Evolutionary conservation across 2,329 filamentous ascomycete genomes (phyloP), one percentile per base, ranked within the genome.

Genomic region (Scedosporium apiospermum): DNA sequence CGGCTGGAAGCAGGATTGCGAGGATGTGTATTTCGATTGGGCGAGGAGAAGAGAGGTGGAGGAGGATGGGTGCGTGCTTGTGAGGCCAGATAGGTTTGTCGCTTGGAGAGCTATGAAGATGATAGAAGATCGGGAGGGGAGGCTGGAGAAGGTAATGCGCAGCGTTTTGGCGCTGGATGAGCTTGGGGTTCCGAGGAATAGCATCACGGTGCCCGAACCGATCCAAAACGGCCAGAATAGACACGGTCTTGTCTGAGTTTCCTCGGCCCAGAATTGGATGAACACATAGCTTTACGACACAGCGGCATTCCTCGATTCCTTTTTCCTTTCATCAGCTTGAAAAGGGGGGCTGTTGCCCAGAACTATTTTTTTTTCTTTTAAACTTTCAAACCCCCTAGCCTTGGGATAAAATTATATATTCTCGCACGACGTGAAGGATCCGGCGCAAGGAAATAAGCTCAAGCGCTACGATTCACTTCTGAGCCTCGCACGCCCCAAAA

Each of bases 1-100:
- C 65, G 85, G 86, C 0, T 84, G 77, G 71, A 73, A 76, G 14
- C 80, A 82, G 65, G 83, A 88, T 63, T 88, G 78, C 65, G 80
- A 86, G 68, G 86, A 88, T 68, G 76, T 84, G 0, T 88, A 87
- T 69, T 80, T 79, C 64, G 82, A 86, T 63, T 88, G 85, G 85
- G 77, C 74, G 10, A 71, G 73, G 57, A 71, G 75, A 62, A 75
- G 82, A 16, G 82, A 80, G 55, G 77, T 88, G 1, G 77, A 79
- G 21, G 85, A 87, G 65, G 77, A 80, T 63, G 84, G 85, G 1
- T 81, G 77, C 66, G 76, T 88, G 16, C 74, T 88, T 26, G 78
- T 83, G 3, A 72, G 85, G 10, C 85, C 85, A 0, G 85, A 88
- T 72, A 72, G 80, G 14, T 84, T 84, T 65, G 78, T 87, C 2